Conservation (phyloP, 495 filamentous ascomycete genomes). For the Cetradonia linearis region DNA sequence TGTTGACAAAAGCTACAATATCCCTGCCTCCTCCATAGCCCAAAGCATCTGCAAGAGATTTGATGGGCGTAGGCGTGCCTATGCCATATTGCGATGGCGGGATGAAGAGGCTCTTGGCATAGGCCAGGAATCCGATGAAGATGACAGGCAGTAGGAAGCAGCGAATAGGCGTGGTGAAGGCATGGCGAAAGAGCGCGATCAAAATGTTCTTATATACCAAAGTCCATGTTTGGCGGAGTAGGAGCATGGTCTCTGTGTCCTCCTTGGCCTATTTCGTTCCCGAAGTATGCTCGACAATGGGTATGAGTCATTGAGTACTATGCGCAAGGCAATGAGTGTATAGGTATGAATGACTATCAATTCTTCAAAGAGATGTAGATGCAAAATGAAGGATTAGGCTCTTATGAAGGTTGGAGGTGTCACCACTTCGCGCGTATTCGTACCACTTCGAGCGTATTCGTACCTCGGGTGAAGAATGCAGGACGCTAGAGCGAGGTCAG, state of each 20-base stretch:
- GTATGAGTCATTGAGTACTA: background rate
- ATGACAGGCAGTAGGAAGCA: conserved; percentile 63
- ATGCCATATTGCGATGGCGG: conserved; percentile 60
- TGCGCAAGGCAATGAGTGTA: background rate
- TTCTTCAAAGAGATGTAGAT: background rate
- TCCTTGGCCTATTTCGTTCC: background rate
- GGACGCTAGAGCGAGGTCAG: background rate
- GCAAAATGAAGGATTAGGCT: background rate
- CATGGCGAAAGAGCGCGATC: conserved; percentile 56
- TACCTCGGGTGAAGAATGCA: background rate
- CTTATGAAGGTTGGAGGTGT: background rate
- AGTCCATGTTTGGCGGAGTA: conserved; percentile 60
- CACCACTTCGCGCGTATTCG: conserved; percentile 1
- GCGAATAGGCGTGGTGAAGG: conserved; percentile 51
- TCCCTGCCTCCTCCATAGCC: conserved; percentile 42
- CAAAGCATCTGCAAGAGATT: conserved; percentile 50
- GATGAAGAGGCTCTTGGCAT: conserved; percentile 58
- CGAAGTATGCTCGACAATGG: background rate
- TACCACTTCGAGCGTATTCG: conserved; percentile 1
- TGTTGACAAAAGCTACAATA: conserved; percentile 72
- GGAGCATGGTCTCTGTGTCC: conserved; percentile 34
- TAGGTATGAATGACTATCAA: background rate
- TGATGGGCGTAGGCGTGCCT: conserved; percentile 43
- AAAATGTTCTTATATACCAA: conserved; percentile 64
- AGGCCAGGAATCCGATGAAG: conserved; percentile 57